Conservation (phyloP, 2,329 filamentous ascomycete species). For the Nigrograna mackinnonii region DNA sequence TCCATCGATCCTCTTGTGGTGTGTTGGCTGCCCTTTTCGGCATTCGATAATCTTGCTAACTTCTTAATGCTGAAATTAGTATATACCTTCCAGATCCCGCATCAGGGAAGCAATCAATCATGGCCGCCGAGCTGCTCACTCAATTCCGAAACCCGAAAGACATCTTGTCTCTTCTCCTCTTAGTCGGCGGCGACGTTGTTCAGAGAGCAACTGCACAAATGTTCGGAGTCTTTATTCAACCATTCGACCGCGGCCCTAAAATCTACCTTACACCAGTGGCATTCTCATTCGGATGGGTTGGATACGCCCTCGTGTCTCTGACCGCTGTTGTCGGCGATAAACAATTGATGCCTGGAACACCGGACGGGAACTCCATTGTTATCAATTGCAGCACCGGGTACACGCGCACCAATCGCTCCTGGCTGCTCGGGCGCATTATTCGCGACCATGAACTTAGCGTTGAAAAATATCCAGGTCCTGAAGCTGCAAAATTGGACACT, state of each 20-base stretch:
- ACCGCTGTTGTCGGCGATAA: constrained; percentile 34
- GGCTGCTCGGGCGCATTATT: constrained; percentile 6
- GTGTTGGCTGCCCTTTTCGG: too few species aligned
- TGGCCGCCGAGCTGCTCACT: too few species aligned
- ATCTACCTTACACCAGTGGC: constrained; percentile 26
- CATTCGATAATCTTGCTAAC: too few species aligned
- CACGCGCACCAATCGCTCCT: constrained; percentile 1
- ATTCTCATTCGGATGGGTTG: constrained; percentile 47
- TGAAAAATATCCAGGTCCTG: neutral
- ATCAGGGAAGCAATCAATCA: too few species aligned
- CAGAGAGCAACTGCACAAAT: constrained; percentile 38
- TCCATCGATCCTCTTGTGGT: too few species aligned
- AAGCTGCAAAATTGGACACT: neutral
- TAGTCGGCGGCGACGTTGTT: constrained; percentile 42
- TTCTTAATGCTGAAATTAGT: too few species aligned
- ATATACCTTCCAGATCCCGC: too few species aligned
- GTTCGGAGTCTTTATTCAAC: too few species aligned
- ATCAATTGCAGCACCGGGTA: constrained; percentile 1
- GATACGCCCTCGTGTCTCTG: constrained; percentile 37
- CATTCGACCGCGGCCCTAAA: constrained; percentile 26
- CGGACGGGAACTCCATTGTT: constrained; percentile 28
- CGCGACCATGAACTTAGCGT: neutral
- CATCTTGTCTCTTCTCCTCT: constrained; percentile 37
- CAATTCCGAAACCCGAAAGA: constrained; percentile 21
- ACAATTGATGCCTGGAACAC: constrained; percentile 37